Percentiles rank a stretch among this genome's conserved stretches.
phyloP scores from a whole-genome alignment of 1,139 yeast genomes.

The Meyerozyma smithsonii region DNA sequence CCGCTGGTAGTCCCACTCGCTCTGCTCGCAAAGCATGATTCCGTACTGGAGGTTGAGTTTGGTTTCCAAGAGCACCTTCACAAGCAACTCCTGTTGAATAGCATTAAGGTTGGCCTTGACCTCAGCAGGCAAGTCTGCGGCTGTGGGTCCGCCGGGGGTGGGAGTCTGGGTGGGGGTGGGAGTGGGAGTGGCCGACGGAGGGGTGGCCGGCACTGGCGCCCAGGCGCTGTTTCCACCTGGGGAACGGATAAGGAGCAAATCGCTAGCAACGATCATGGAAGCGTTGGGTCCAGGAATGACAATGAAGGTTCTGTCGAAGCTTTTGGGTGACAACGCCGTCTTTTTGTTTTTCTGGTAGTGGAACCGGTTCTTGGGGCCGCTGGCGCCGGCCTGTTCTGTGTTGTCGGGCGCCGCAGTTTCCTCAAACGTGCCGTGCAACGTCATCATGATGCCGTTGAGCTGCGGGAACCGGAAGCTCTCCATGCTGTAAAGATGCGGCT shows the following conservation, averaged over 20 bases:
- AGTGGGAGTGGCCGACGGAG: conserved; percentile 18
- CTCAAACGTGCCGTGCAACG: conserved; percentile 79
- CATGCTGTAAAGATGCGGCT: conserved; percentile 67
- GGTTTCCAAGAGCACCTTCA: conserved; percentile 67
- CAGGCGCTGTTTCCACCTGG: conserved; percentile 59
- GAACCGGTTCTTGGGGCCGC: conserved; percentile 11
- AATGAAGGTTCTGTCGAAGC: conserved; percentile 87
- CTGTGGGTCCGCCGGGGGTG: conserved; percentile 16
- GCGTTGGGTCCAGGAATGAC: conserved; percentile 71
- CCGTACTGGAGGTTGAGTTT: conserved; percentile 75
- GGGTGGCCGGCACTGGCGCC: conserved; percentile 20
- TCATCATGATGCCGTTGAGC: conserved; percentile 70
- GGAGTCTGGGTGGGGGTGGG: conserved; percentile 3
- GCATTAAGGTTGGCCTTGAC: conserved; percentile 48
- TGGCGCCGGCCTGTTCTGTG: conserved; percentile 12
- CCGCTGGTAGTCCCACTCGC: conserved; percentile 73
- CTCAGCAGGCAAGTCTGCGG: conserved; percentile 47
- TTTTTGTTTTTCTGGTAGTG: conserved; percentile 23
- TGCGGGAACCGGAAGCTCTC: conserved; percentile 73
- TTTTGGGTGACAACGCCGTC: conserved; percentile 52
- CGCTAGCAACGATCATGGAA: conserved; percentile 78
- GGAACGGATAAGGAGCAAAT: conserved; percentile 65
- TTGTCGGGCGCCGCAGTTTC: conserved; percentile 57
- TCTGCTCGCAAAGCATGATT: conserved; percentile 81
- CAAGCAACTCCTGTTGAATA: conserved; percentile 61